These are phyloP conservation scores for Podospora pseudoanserina DNA, from an alignment of 495 filamentous ascomycete species.

Conservation along the genomic window DNA sequence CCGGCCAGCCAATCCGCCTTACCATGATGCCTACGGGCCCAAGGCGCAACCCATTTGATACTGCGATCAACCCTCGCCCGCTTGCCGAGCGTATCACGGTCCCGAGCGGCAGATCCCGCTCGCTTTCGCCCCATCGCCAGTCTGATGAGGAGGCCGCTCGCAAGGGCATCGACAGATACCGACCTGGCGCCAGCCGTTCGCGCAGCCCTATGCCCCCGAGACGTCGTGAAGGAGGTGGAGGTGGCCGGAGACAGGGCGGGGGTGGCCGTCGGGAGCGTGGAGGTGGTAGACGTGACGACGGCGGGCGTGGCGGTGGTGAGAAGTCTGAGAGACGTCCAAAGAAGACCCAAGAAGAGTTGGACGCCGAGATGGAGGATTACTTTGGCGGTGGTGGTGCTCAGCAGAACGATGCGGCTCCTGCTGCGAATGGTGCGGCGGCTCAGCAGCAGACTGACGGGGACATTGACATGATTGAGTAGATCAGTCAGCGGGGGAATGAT, in stretches of 20 bases:
- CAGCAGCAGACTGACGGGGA: conserved; percentile 23
- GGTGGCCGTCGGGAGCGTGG: conserved; percentile 41
- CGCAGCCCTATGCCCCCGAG: conserved; percentile 43
- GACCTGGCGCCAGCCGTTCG: conserved; percentile 60
- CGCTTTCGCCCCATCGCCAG: conserved; percentile 54
- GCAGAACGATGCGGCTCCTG: conserved; percentile 23
- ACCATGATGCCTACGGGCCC: conserved; percentile 58
- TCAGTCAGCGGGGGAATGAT: neutral
- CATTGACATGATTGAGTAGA: conserved; percentile 33
- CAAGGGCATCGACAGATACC: conserved; percentile 77
- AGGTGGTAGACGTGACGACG: conserved; percentile 37
- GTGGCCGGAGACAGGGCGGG: conserved; percentile 25
- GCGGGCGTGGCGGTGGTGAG: conserved; percentile 43
- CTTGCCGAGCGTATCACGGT: conserved; percentile 73
- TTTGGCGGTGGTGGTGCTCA: conserved; percentile 45
- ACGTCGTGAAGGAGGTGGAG: conserved; percentile 23
- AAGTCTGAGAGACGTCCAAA: conserved; percentile 56
- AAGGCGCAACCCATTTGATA: conserved; percentile 56
- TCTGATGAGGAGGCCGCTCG: conserved; percentile 67
- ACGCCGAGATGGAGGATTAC: conserved; percentile 96
- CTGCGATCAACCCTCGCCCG: conserved; percentile 53
- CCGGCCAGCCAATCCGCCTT: conserved; percentile 84
- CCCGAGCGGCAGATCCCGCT: conserved; percentile 47
- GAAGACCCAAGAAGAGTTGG: conserved; percentile 90
- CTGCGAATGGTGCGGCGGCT: conserved; percentile 16